A percentile compares a stretch with the other conserved stretches of the same genome.
Conservation (phyloP, 345 rosid species). For the Eucalyptus decipiens region DNA sequence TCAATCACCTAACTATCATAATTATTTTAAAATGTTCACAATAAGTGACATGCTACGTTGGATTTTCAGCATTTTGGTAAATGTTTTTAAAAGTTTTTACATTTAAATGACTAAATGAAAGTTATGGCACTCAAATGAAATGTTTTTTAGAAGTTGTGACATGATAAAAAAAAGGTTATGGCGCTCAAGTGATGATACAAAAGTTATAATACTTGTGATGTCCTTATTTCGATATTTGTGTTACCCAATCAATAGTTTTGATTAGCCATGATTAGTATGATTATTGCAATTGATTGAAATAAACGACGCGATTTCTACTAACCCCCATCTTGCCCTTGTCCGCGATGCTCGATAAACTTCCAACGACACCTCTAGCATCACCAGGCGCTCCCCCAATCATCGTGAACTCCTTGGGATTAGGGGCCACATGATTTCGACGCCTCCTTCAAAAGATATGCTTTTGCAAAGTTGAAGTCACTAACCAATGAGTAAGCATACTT, state of each 20-base stretch:
- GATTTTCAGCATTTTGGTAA: too few species aligned
- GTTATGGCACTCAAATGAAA: fast-evolving
- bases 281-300: background rate
- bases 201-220: too few species aligned
- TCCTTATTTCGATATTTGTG: background rate
- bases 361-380: background rate
- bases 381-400: background rate
- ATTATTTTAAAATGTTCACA: too few species aligned
- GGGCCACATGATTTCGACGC: background rate
- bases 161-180: too few species aligned
- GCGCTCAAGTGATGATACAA: fast-evolving
- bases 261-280: too few species aligned
- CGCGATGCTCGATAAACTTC: background rate
- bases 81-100: too few species aligned
- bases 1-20: too few species aligned
- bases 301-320: background rate
- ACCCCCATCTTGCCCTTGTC: background rate
- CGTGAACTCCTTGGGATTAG: background rate
- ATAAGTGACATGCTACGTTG: too few species aligned
- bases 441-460: background rate
- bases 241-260: background rate
- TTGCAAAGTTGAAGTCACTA: background rate
- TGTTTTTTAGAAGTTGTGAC: too few species aligned
- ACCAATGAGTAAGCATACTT: background rate
- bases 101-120: too few species aligned